Evolutionary conservation across 176 grass and related monocot species (phyloP), one percentile per base, ranked within the genome.

Genomic region (Panicum miliaceum): DNA sequence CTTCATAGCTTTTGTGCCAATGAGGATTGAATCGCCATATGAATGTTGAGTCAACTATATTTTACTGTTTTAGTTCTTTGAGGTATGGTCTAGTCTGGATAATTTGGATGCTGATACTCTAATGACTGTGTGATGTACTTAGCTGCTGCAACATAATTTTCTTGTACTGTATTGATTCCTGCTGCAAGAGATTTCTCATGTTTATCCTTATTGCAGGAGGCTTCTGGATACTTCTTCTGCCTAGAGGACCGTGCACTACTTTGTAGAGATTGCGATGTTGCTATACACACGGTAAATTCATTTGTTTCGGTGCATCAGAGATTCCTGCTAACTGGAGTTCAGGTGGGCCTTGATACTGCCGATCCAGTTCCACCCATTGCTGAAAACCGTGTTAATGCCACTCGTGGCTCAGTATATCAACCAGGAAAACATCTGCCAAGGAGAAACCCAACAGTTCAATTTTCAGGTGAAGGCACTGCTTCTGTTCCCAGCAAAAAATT

Each of bases 191-290:
- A 41, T 78, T 41, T 82, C 65, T 82, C 34, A 52, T 82, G 52
- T 72, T 65, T 40, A 64, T 80, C 68, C 6, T 38, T 80, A 75
- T 73, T 88, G 36, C 87, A 99, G 96, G 96, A 96, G 74, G 89
- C 84, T 67, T 76, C 91, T 58, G 96, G 96, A 70, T 99, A 90
- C 76, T 99, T 99, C 73, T 99, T 99, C 91, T 99, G 96, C 86
- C 80, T 96, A 66, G 93, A 99, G 68, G 93, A 99, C 53, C 96
- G 93, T 19, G 93, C 96, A 29, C 69, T 99, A 64, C 93, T 99
- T 29, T 99, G 96, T 73, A 85, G 91, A 73, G 82, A 91, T 57
- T 99, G 93, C 71, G 96, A 99, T 78, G 89, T 99, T 82, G 62
- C 87, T 62, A 84, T 96, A 81, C 96, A 99, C 57, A 99, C 93